Evolutionary conservation across 2,329 filamentous ascomycete species (phyloP).

Genomic region (Pseudofabraea citricarpa): DNA sequence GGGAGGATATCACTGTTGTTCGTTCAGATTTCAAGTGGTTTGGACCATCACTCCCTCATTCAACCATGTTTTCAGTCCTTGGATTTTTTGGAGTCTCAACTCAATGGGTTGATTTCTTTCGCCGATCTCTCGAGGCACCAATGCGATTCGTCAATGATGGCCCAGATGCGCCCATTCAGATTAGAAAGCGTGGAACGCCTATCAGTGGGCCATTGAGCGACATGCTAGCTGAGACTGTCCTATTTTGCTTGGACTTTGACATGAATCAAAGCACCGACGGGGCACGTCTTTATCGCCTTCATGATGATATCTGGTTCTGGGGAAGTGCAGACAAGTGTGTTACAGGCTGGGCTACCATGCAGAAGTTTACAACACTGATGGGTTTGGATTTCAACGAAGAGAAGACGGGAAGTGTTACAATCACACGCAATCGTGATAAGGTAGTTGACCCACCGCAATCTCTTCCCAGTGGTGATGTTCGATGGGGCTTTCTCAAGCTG

Average conservation of each 20-base stretch:
- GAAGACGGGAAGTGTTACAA: conserved; percentile 47
- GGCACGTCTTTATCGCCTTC: conserved; percentile 52
- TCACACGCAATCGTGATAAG: conserved; percentile 21
- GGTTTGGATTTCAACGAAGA: conserved; percentile 52
- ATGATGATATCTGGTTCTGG: conserved; percentile 68
- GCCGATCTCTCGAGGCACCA: conserved; percentile 52
- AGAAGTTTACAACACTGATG: conserved; percentile 46
- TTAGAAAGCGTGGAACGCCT: conserved; percentile 52
- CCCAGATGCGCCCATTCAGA: conserved; percentile 34
- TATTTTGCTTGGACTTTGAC: conserved; percentile 62
- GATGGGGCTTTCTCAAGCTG: conserved; percentile 53
- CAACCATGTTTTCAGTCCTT: conserved; percentile 52
- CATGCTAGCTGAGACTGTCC: conserved; percentile 51
- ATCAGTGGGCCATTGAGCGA: conserved; percentile 55
- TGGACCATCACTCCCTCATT: conserved; percentile 52
- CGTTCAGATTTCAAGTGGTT: conserved; percentile 56
- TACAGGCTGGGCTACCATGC: conserved; percentile 53
- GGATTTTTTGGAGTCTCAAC: conserved; percentile 54
- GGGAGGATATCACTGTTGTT: conserved; percentile 46
- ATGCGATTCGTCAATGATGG: conserved; percentile 52
- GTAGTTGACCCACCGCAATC: conserved; percentile 8
- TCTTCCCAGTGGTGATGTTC: conserved; percentile 47
- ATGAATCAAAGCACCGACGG: conserved; percentile 54
- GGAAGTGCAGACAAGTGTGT: conserved; percentile 45
- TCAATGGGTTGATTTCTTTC: conserved; percentile 55